A percentile compares a stretch with the other conserved stretches of the same genome.
Conservation (phyloP, 768 basidiomycete species). For the Saitozyma sp. region DNA sequence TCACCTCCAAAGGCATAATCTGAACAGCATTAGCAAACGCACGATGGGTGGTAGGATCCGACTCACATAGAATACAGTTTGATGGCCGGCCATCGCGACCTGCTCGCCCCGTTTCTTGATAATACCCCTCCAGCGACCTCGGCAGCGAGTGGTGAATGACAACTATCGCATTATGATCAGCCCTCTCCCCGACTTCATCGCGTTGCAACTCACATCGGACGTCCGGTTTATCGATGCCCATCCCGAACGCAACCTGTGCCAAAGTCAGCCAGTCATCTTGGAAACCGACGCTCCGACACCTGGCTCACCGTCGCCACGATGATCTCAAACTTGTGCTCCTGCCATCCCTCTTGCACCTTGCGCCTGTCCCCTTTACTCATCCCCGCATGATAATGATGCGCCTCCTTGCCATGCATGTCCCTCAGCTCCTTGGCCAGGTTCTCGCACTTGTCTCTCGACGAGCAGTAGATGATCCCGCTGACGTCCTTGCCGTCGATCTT, state of each 20-base stretch:
- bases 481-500: slow-evolving; percentile 52
- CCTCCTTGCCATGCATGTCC: slow-evolving; percentile 62
- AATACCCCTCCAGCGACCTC: slow-evolving; percentile 80
- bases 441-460: slow-evolving; percentile 73
- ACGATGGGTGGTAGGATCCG: slow-evolving; percentile 1
- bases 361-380: slow-evolving; percentile 67
- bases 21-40: slow-evolving; percentile 44
- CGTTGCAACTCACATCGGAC: slow-evolving; percentile 40
- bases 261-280: slow-evolving; percentile 6
- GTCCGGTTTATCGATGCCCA: slow-evolving; percentile 64
- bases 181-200: background rate
- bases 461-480: slow-evolving; percentile 82
- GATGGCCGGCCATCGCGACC: slow-evolving; percentile 84
- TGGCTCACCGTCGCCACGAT: slow-evolving; percentile 84
- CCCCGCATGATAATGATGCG: slow-evolving; percentile 82
- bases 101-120: slow-evolving; percentile 95
- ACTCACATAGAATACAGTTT: slow-evolving; percentile 81
- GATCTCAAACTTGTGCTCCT: slow-evolving; percentile 67
- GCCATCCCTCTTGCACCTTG: slow-evolving; percentile 70
- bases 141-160: slow-evolving; percentile 87
- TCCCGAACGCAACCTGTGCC: slow-evolving; percentile 85
- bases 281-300: slow-evolving; percentile 1
- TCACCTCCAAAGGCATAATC: slow-evolving; percentile 62
- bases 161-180: slow-evolving; percentile 31
- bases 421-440: slow-evolving; percentile 70